Evolutionary conservation across 805 yeast genomes (phyloP).

Genomic region (Pichia eremophila): DNA sequence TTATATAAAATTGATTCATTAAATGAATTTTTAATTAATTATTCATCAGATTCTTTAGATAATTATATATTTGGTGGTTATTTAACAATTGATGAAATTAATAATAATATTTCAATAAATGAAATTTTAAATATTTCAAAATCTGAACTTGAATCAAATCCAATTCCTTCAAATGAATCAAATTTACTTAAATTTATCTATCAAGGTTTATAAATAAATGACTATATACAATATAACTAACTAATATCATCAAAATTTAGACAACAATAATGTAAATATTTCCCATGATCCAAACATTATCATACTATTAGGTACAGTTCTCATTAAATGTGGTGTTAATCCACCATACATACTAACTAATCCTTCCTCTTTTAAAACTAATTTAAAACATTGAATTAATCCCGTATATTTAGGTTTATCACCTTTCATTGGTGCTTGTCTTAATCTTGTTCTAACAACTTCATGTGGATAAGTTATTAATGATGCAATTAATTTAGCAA

Average conservation of each 20-base stretch:
- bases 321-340: constrained; percentile 86
- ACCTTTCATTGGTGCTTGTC: constrained; percentile 79
- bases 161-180: constrained; percentile 15
- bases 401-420: constrained; percentile 83
- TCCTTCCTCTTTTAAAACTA: constrained; percentile 90
- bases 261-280: constrained; percentile 52
- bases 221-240: not conserved
- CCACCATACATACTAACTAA: constrained; percentile 93
- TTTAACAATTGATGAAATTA: constrained; percentile 41
- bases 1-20: constrained; percentile 38
- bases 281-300: constrained; percentile 99
- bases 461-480: constrained; percentile 94
- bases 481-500: constrained; percentile 90
- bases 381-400: constrained; percentile 72
- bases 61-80: constrained; percentile 57
- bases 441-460: constrained; percentile 87
- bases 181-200: constrained; percentile 35
- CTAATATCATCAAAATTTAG: constrained; percentile 18
- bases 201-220: constrained; percentile 37
- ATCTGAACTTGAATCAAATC: not conserved
- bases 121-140: constrained; percentile 10
- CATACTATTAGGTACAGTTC: constrained; percentile 96
- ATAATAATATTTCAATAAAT: constrained; percentile 17
- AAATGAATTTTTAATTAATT: constrained; percentile 56
- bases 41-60: constrained; percentile 43